Evolutionary conservation across 1,284 basidiomycete species (phyloP), one percentile per base, ranked within the genome.

Genomic region (Papiliotrema laurentii): DNA sequence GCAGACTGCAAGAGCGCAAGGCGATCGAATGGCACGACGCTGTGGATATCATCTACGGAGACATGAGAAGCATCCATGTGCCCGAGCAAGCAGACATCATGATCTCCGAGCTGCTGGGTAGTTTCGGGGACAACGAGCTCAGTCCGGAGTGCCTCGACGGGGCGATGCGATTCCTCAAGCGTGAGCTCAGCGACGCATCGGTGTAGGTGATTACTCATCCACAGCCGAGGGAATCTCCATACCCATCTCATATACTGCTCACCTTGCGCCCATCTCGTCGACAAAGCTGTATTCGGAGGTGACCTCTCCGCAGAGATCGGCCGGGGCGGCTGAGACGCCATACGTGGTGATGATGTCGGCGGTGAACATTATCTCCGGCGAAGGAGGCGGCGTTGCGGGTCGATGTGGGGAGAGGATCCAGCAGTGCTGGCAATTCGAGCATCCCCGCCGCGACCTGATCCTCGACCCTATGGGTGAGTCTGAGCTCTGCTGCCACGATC

Each of bases 271-370:
- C 0, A 75, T 98, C 34, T 89, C 92, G 1, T 92, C 91, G 0
- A 86, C 90, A 1, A 97, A 94, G 67, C 79, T 99, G 11, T 87
- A 87, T 74, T 85, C 86, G 53, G 88, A 91, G 64, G 87, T 77
- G 3, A 70, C 68, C 18, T 64, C 61, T 21, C 51, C 85, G 0
- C 45, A 68, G 9, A 54, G 62, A 21, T 75, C 82, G 21, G 75
- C 80, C 2, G 73, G 76, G 16, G 84, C 83, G 49, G 82, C 84
- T 48, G 94, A 99, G 75, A 97, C 91, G 22, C 94, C 94, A 0
- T 98, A 97, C 68, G 96, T 99, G 5, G 96, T 98, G 49, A 93
- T 97, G 87, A 89, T 98, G 68, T 86, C 91, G 64, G 87, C 90
- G 19, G 86, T 89, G 54, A 92, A 91, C 60, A 81, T 91, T 52